These are phyloP conservation scores for Akanthomyces muscarius DNA, from an alignment of 2,329 filamentous ascomycete species.

Conservation along the genomic window DNA sequence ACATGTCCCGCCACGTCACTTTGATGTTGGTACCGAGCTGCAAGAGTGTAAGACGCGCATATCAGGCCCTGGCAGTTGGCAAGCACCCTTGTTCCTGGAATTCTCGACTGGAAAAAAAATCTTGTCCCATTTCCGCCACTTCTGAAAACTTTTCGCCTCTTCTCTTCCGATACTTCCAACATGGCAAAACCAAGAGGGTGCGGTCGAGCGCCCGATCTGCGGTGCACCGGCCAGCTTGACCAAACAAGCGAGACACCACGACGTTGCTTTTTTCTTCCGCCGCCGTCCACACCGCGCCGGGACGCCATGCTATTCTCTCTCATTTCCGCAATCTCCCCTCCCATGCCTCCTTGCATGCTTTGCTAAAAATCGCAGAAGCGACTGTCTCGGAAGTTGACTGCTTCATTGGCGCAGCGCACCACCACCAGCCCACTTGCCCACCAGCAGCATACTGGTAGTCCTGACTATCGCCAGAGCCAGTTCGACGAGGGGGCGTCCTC, in stretches of 20 bases:
- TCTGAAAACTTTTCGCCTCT: background rate
- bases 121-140: background rate
- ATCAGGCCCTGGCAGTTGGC: background rate
- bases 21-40: background rate
- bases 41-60: background rate
- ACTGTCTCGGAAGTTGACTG: background rate
- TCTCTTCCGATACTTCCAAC: too few species aligned
- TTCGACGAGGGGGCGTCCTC: too few species aligned
- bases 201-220: background rate
- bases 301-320: background rate
- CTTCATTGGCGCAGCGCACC: background rate
- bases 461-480: too few species aligned
- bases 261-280: conserved; percentile 5
- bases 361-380: background rate
- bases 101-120: background rate
- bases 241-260: background rate
- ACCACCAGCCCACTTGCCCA: too few species aligned
- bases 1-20: background rate
- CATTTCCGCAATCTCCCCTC: background rate
- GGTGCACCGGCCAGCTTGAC: background rate
- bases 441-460: too few species aligned
- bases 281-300: too few species aligned
- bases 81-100: background rate
- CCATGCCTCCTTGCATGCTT: background rate
- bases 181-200: background rate